Conservation (phyloP, 345 rosid genomes). For the Lagerstroemia speciosa region DNA sequence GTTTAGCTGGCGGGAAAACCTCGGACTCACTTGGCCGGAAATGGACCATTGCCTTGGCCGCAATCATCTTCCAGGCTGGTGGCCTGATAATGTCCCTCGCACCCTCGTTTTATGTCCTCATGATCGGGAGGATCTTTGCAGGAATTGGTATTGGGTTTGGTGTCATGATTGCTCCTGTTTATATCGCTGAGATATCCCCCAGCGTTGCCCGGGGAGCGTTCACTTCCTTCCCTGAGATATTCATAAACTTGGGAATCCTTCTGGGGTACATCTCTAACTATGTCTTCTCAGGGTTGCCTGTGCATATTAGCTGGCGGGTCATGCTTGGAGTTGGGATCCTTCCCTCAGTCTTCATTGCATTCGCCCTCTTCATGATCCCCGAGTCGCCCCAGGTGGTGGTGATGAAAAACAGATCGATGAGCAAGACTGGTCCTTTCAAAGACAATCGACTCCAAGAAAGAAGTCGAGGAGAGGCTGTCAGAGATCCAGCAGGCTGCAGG, state of each 20-base stretch:
- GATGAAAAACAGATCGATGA: slow-evolving; percentile 39
- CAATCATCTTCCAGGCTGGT: slow-evolving; percentile 40
- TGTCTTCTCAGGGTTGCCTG: slow-evolving; percentile 36
- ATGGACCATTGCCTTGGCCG: slow-evolving; percentile 53
- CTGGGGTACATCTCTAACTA: slow-evolving; percentile 59
- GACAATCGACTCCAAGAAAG: slow-evolving; percentile 29
- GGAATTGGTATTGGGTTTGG: slow-evolving; percentile 54
- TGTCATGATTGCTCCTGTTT: slow-evolving; percentile 51
- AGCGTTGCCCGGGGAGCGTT: slow-evolving; percentile 38
- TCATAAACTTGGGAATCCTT: slow-evolving; percentile 52
- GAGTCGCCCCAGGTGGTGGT: slow-evolving; percentile 74
- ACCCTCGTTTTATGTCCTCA: slow-evolving; percentile 32
- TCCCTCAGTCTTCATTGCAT: slow-evolving; percentile 45
- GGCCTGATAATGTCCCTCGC: slow-evolving; percentile 46
- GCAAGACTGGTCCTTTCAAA: slow-evolving; percentile 44
- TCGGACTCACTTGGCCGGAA: slow-evolving; percentile 49
- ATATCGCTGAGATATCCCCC: slow-evolving; percentile 56
- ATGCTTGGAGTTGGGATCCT: slow-evolving; percentile 56
- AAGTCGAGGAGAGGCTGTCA: slow-evolving; percentile 46
- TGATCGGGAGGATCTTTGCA: slow-evolving; percentile 41
- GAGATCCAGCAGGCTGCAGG: slow-evolving; percentile 47
- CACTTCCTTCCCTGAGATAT: slow-evolving; percentile 64
- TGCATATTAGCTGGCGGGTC: slow-evolving; percentile 45
- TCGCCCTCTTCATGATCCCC: slow-evolving; percentile 44
- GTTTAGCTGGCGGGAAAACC: slow-evolving; percentile 52